Percentiles rank a stretch among this genome's conserved stretches.
Conservation (phyloP, 129 eudicot species). For the Cynara cardunculus region DNA sequence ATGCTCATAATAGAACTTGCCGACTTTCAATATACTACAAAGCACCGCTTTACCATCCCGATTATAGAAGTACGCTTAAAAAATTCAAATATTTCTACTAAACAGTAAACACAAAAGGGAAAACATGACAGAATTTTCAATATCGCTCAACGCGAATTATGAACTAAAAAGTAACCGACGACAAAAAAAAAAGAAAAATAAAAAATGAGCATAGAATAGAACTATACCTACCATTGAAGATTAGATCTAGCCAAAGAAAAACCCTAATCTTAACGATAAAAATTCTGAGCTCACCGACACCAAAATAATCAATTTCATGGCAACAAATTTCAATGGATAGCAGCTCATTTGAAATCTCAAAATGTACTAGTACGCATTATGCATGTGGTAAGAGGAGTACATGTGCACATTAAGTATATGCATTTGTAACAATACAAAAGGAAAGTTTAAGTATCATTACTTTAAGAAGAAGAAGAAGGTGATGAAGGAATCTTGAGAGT, state of each 20-base stretch:
- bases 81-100: constrained; percentile 4
- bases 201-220: constrained; percentile 8
- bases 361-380: constrained; percentile 2
- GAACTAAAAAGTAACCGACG: not conserved
- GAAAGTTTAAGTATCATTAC: not conserved
- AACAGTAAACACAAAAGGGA: not conserved
- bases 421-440: not conserved
- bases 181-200: not conserved
- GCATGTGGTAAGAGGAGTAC: constrained; percentile 3
- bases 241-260: constrained; percentile 33
- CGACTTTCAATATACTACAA: not conserved
- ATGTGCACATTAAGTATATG: constrained; percentile 5
- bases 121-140: not conserved
- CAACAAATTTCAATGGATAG: not conserved
- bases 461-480: not conserved
- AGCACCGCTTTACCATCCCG: constrained; percentile 2
- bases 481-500: not conserved
- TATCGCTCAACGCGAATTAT: not conserved
- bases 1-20: not conserved
- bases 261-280: not conserved
- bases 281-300: constrained; percentile 9
- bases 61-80: not conserved
- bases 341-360: constrained; percentile 7
- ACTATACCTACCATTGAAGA: constrained; percentile 11
- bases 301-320: not conserved